Base-by-base conservation (phyloP, 441 rosid genomes). In the Erodium chrysanthum region DNA sequence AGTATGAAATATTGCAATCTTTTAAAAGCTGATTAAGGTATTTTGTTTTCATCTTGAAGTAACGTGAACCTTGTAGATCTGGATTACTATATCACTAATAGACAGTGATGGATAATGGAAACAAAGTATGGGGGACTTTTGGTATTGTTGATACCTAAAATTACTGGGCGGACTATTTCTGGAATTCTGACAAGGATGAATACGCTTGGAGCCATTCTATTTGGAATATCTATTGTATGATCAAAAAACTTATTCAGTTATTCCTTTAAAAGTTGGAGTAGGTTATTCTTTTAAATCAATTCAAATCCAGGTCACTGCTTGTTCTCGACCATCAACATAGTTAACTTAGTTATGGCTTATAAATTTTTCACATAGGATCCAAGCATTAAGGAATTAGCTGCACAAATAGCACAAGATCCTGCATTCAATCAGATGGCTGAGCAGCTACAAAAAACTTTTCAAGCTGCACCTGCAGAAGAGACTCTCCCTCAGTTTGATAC, bases 341-440 rank as follows among this genome's bases (percentile, higher is more conserved):
- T 22, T 59, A 18, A 21, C 35, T 59, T 18, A 18, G 7, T 59
- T 10, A 23, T 31, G 61, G 0, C 65, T 65, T 8, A 23, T 70
- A 22, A 22, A 60, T 70, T 11, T 29, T 4, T 31, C 21, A 8
- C 76, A 29, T 73, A 95, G 99, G 99, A 95, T 71, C 98, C 97
- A 5, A 92, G 95, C 77, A 90, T 95, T 73, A 88, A 88, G 82
- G 93, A 88, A 29, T 71, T 92, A 63, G 97, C 97, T 70, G 95
- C 90, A 74, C 96, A 92, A 81, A 92, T 95, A 70, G 89, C 98
- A 35, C 84, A 85, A 81, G 98, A 92, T 77, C 97, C 99, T 48
- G 14, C 97, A 20, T 95, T 95, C 84, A 95, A 86, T 78, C 88
- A 86, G 75, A 91, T 95, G 95, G 97, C 99, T 14, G 98, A 92